Conservation (phyloP, 23 red algal genomes). For the Gracilaria vermiculophylla region DNA sequence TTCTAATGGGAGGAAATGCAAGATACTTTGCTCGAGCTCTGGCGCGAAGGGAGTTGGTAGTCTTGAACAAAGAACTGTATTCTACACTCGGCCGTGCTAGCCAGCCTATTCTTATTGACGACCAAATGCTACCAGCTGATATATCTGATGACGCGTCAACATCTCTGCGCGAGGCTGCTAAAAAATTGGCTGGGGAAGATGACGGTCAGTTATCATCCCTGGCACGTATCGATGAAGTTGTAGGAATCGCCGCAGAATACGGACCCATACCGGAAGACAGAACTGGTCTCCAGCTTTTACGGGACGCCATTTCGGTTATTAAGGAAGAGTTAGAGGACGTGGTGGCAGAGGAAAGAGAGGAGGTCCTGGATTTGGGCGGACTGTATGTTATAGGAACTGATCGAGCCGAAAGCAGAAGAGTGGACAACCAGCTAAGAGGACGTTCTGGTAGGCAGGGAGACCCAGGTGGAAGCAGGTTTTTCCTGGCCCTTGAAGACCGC, state of each 20-base stretch:
- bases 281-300: conserved; percentile 20
- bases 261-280: conserved; percentile 20
- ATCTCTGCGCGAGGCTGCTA: background rate
- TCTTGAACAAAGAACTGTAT: background rate
- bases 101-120: conserved; percentile 67
- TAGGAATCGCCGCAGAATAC: conserved; percentile 61
- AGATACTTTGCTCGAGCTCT: conserved; percentile 72
- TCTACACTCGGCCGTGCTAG: background rate
- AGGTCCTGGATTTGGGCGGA: conserved; percentile 85
- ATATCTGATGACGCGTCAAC: conserved; percentile 39
- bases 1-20: conserved; percentile 94
- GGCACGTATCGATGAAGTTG: conserved; percentile 56
- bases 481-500: conserved; percentile 88
- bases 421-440: conserved; percentile 98
- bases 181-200: background rate
- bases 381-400: conserved; percentile 98
- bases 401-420: conserved; percentile 82
- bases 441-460: conserved; percentile 95
- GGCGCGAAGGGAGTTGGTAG: conserved; percentile 37
- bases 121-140: conserved; percentile 52
- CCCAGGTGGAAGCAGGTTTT: conserved; percentile 91
- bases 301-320: conserved; percentile 29
- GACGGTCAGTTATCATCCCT: background rate
- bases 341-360: conserved; percentile 64
- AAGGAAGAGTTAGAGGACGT: conserved; percentile 50